Conservation (phyloP, 2,329 filamentous ascomycete species). For the Penicillium decumbens region DNA sequence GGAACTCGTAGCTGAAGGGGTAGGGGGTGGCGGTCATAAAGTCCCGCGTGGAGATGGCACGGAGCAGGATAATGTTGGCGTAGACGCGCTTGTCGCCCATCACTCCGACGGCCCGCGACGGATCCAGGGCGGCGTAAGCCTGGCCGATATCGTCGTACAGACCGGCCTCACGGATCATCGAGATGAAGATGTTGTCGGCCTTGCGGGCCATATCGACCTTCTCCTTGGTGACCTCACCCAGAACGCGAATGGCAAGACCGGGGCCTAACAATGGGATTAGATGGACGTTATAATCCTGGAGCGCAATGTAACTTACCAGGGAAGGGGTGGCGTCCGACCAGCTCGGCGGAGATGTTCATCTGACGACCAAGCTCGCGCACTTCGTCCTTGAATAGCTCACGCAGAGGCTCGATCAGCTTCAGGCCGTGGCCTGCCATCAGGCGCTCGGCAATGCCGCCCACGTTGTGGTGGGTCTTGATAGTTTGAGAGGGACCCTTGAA, state of each 20-base stretch:
- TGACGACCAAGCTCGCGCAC: conserved; percentile 65
- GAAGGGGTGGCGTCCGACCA: conserved; percentile 73
- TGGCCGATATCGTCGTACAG: conserved; percentile 59
- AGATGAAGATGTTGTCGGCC: conserved; percentile 47
- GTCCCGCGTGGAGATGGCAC: conserved; percentile 55
- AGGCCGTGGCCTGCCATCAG: conserved; percentile 46
- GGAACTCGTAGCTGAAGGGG: conserved; percentile 60
- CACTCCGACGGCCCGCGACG: conserved; percentile 57
- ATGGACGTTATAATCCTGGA: conserved; percentile 25
- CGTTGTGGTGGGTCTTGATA: conserved; percentile 66
- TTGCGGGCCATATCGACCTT: conserved; percentile 66
- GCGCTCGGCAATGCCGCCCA: conserved; percentile 57
- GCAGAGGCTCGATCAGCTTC: conserved; percentile 66
- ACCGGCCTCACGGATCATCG: conserved; percentile 43
- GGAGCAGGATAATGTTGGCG: conserved; percentile 41
- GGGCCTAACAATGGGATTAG: conserved; percentile 46
- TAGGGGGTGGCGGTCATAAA: conserved; percentile 74
- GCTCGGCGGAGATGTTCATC: conserved; percentile 66
- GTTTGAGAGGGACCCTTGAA: conserved; percentile 68
- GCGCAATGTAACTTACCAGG: conserved; percentile 13
- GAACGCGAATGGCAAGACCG: conserved; percentile 70
- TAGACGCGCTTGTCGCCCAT: conserved; percentile 62
- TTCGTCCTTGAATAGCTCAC: conserved; percentile 81
- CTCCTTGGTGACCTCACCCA: conserved; percentile 78
- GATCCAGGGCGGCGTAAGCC: conserved; percentile 65